Base-by-base conservation (phyloP, 768 basidiomycete species). In the Strobilomyces confusus region DNA sequence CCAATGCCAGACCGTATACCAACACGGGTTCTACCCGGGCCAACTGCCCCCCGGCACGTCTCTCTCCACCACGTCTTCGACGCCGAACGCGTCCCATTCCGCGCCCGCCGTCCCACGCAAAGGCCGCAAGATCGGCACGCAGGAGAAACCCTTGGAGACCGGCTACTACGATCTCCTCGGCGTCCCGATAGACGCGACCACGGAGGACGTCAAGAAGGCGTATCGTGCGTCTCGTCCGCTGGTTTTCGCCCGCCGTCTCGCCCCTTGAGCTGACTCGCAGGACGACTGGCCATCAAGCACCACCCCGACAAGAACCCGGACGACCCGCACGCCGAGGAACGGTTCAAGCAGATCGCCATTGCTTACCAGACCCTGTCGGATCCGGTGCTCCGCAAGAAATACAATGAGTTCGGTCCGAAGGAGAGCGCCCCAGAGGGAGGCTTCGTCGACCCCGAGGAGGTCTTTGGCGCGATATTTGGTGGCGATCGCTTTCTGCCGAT, bases 241-340 rank as follows among this genome's bases (percentile, higher is more conserved):
- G 0, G 5, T 15, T 22, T 14, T 9, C 20, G 13, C 30, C 3
- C n/a, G n/a, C 5, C 9, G 19, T 3, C 25, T 13, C 33, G 23
- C 12, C 23, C 38, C 56, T 30, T 30, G 41, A 22, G 20, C 26
- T 34, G 49, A 50, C 37, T 23, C 48, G 23, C 51, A 90, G 87
- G 89, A 41, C 81, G 87, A 7, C 77, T 92, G 47, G 92, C 92
- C 2, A 93, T 95, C 71, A 92, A 92, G 69, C 84, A 87, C 62
- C 92, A 93, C 67, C 92, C 92, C 0, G 92, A 94, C 79, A 94
- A 94, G 77, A 93, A 95, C 65, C 90, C 83, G 1, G 83, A 88
- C 63, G 92, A 94, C 69, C 92, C 90, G 0, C 70, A 77, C 23
- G 91, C 93, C 0, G 91, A 89, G 62, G 91, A 91, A 55, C 80